Percentiles rank a stretch among this genome's conserved stretches.
phyloP scores from a whole-genome alignment of 208 protist genomes.

The Zelonia costaricensis region DNA sequence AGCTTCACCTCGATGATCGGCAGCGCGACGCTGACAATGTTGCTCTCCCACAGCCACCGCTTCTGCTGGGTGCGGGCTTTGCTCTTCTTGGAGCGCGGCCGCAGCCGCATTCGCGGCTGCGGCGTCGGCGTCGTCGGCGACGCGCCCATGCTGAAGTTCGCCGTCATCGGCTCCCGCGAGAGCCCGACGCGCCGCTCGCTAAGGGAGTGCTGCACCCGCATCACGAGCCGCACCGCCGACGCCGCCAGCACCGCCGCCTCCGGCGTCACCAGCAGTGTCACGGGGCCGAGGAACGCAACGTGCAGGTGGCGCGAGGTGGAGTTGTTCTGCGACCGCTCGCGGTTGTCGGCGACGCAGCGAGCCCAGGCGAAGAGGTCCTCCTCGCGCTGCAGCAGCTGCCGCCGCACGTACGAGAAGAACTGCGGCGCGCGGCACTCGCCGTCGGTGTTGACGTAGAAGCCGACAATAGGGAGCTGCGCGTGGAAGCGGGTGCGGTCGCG shows the following conservation, averaged over 20 bases:
- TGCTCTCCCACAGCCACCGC: constrained; percentile 75
- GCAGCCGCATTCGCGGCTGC: constrained; percentile 8
- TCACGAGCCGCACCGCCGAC: constrained; percentile 15
- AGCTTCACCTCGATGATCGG: constrained; percentile 74
- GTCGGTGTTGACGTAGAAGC: constrained; percentile 41
- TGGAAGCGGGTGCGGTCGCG: constrained; percentile 44
- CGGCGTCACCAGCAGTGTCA: constrained; percentile 64
- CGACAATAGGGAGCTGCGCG: constrained; percentile 46
- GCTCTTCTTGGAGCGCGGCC: constrained; percentile 40
- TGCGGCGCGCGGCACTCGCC: constrained; percentile 13
- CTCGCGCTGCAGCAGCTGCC: constrained; percentile 10
- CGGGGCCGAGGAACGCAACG: constrained; percentile 56
- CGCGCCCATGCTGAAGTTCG: neutral
- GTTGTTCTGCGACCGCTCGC: constrained; percentile 55
- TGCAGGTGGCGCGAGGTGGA: constrained; percentile 81
- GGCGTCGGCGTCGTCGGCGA: neutral
- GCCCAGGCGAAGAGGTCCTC: constrained; percentile 49
- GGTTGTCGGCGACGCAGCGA: constrained; percentile 63
- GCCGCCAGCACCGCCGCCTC: constrained; percentile 33
- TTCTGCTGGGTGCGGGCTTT: constrained; percentile 70
- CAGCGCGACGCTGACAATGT: constrained; percentile 60
- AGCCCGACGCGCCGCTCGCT: constrained; percentile 1
- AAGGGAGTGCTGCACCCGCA: constrained; percentile 10
- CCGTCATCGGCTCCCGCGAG: constrained; percentile 13
- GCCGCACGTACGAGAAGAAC: constrained; percentile 18